phyloP scores from a whole-genome alignment of 2,329 filamentous ascomycete species.

The Coleophoma crateriformis region DNA sequence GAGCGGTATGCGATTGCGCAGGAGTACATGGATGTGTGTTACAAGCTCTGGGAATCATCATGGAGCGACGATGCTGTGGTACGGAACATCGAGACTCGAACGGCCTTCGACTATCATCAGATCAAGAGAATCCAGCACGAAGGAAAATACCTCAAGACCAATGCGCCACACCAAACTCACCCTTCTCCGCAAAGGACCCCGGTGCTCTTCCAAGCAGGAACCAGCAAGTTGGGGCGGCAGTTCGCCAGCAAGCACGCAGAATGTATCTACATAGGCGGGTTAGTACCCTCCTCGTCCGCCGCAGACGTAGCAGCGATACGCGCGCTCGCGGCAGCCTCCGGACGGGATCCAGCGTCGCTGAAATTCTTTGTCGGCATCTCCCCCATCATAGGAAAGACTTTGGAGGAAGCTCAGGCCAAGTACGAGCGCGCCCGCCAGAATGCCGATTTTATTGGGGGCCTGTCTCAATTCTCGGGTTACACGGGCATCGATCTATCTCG shows the following conservation, averaged over 20 bases:
- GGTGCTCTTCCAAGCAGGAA: conserved; percentile 62
- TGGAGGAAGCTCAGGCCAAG: conserved; percentile 59
- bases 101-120: neutral
- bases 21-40: conserved; percentile 56
- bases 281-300: conserved; percentile 52
- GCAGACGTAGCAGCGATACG: conserved; percentile 59
- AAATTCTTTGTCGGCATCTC: conserved; percentile 63
- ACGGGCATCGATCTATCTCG: conserved; percentile 57
- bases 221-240: conserved; percentile 55
- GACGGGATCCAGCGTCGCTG: conserved; percentile 51
- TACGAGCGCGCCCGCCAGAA: conserved; percentile 54
- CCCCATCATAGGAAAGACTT: conserved; percentile 55
- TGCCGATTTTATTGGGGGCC: conserved; percentile 56
- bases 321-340: conserved; percentile 42
- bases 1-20: conserved; percentile 57
- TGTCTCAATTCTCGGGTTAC: conserved; percentile 68
- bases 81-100: neutral
- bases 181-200: conserved; percentile 63
- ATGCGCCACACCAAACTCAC: conserved; percentile 51
- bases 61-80: conserved; percentile 39
- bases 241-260: conserved; percentile 65
- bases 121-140: neutral
- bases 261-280: conserved; percentile 61
- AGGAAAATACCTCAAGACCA: neutral
- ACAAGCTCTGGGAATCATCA: conserved; percentile 62